phyloP scores from a whole-genome alignment of 768 basidiomycete species.

The Lentinula boryana region DNA sequence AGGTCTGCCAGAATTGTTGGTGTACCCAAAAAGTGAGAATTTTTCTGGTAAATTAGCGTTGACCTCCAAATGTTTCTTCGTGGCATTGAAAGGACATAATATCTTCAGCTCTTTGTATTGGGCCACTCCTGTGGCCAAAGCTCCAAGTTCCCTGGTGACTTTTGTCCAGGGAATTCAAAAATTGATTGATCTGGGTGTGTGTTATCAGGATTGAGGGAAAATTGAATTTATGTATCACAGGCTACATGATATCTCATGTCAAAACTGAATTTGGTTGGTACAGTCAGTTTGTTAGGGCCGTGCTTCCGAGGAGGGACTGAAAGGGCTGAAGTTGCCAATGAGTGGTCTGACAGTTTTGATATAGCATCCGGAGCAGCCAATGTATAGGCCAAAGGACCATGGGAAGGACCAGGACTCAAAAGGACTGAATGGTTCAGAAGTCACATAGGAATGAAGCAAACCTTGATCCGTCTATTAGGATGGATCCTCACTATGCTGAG shows the following conservation, averaged over 20 bases:
- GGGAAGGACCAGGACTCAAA: too few relatives aligned
- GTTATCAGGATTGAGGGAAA: too few relatives aligned
- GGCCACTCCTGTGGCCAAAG: conserved; percentile 22
- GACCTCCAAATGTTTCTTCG: conserved; percentile 15
- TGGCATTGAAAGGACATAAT: conserved; percentile 12
- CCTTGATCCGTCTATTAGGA: too few relatives aligned
- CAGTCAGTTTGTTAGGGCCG: conserved; percentile 19
- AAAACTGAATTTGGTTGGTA: conserved; percentile 10
- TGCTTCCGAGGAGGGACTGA: too few relatives aligned
- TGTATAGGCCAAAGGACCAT: too few relatives aligned
- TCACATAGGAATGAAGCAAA: too few relatives aligned
- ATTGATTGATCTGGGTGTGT: conserved; percentile 7
- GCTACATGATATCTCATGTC: conserved; percentile 13
- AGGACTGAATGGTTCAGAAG: too few relatives aligned
- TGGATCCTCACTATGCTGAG: too few relatives aligned
- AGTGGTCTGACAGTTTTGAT: too few relatives aligned
- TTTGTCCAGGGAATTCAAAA: conserved; percentile 31
- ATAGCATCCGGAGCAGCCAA: too few relatives aligned
- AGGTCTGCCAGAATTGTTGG: neutral
- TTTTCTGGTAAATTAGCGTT: conserved; percentile 15
- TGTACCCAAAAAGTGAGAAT: conserved; percentile 11
- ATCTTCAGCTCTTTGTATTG: neutral
- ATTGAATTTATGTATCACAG: too few relatives aligned
- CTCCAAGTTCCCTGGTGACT: conserved; percentile 18
- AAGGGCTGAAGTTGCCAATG: too few relatives aligned